Evolutionary conservation across 192 early-diverging fungal genomes (phyloP).

Genomic region (Umbelopsis sp.): DNA sequence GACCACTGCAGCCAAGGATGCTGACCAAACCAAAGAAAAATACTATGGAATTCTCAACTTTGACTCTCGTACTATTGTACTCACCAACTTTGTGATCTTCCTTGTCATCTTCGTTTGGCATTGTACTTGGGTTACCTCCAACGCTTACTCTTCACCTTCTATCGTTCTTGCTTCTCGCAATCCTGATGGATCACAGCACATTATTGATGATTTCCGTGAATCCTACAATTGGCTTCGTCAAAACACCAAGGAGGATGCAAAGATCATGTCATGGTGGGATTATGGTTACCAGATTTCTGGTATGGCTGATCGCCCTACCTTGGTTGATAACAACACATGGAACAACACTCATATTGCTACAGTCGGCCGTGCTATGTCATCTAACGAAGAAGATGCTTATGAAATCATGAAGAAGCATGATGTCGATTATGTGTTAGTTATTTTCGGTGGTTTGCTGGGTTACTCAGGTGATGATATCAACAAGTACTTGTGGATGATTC

Average conservation of each 20-base stretch:
- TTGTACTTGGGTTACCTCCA: constrained; percentile 98
- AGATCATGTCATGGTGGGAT: constrained; percentile 99
- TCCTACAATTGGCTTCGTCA: constrained; percentile 99
- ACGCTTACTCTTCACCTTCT: constrained; percentile 98
- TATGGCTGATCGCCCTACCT: constrained; percentile 94
- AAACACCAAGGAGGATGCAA: constrained; percentile 91
- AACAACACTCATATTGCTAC: constrained; percentile 99
- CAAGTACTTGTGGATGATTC: constrained; percentile 99
- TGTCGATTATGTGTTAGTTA: constrained; percentile 96
- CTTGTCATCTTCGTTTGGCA: constrained; percentile 91
- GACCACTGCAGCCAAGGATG: background rate
- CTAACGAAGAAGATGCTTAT: constrained; percentile 90
- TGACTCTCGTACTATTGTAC: constrained; percentile 59
- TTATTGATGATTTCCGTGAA: constrained; percentile 99
- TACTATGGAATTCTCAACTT: constrained; percentile 46
- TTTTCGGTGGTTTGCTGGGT: constrained; percentile 96
- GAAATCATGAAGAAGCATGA: constrained; percentile 89
- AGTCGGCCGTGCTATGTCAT: constrained; percentile 93
- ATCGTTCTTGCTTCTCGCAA: constrained; percentile 90
- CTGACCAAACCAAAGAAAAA: constrained; percentile 11
- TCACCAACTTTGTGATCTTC: constrained; percentile 70
- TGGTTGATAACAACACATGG: constrained; percentile 99
- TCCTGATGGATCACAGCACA: constrained; percentile 88
- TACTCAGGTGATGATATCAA: constrained; percentile 99
- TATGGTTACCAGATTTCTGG: constrained; percentile 99